Evolutionary conservation across 139 green algal genomes (phyloP).

Genomic region (Coccomyxa sp.): DNA sequence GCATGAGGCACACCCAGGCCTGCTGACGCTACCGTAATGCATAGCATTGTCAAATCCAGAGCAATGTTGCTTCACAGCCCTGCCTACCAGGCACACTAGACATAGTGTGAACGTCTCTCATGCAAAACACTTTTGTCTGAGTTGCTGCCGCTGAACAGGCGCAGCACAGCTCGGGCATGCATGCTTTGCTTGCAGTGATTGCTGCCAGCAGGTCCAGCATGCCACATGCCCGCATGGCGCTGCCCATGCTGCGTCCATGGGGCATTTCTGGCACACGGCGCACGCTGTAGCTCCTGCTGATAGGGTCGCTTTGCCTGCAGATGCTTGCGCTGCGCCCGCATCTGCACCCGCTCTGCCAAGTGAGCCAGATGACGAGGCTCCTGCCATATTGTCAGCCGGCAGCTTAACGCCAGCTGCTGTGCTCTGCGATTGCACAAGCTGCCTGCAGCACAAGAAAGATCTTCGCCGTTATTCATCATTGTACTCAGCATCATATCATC

Average conservation of each 20-base stretch:
- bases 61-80: too few species aligned
- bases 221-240: slow-evolving; percentile 49
- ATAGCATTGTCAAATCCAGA: too few species aligned
- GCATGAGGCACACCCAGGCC: too few species aligned
- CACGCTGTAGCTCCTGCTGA: slow-evolving; percentile 5
- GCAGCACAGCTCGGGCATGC: slow-evolving; percentile 38
- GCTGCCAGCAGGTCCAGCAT: slow-evolving; percentile 65
- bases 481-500: background rate
- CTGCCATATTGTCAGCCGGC: too few species aligned
- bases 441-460: too few species aligned
- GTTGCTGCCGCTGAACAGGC: slow-evolving; percentile 15
- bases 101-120: too few species aligned
- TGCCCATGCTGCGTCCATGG: slow-evolving; percentile 44
- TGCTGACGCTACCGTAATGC: too few species aligned
- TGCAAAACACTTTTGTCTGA: slow-evolving; percentile 41
- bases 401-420: too few species aligned
- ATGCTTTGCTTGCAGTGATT: slow-evolving; percentile 32
- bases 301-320: background rate
- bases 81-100: too few species aligned
- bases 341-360: background rate
- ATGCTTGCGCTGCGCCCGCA: background rate
- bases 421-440: too few species aligned
- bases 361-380: background rate
- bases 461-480: background rate
- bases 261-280: slow-evolving; percentile 31